Conservation (phyloP, 495 filamentous ascomycete genomes). For the Penicillium manginii region DNA sequence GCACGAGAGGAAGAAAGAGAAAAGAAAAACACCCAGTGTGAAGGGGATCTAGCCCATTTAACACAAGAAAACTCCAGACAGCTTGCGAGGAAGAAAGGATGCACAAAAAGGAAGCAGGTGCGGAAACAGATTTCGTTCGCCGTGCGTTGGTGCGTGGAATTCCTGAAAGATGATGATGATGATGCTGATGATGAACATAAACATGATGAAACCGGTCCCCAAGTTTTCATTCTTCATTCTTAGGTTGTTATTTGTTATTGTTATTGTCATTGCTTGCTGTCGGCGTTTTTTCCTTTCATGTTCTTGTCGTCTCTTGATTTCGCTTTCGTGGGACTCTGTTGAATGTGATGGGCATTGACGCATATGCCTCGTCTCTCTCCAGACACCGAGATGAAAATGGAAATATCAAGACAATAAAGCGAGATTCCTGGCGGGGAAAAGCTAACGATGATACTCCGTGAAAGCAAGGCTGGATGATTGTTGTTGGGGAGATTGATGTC, state of each 20-base stretch:
- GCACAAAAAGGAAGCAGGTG: background rate
- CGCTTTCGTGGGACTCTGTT: background rate
- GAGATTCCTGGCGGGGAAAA: background rate
- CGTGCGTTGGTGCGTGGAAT: conserved; percentile 16
- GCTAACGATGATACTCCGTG: background rate
- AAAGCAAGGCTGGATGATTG: conserved; percentile 4
- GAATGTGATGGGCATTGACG: background rate
- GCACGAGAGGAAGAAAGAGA: background rate
- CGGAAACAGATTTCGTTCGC: conserved; percentile 21
- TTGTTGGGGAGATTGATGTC: background rate
- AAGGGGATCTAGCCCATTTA: conserved; percentile 21
- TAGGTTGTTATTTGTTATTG: background rate
- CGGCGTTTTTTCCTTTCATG: no score
- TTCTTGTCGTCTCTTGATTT: background rate
- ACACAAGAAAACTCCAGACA: conserved; percentile 26
- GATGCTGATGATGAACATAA: no score
- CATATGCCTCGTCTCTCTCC: background rate
- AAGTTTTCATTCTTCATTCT: background rate
- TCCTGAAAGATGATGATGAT: conserved; percentile 17
- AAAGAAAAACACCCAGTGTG: conserved; percentile 8
- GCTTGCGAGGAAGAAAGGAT: conserved; percentile 1
- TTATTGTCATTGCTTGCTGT: background rate
- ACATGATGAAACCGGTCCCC: conserved; percentile 2
- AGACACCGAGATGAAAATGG: conserved; percentile 1
- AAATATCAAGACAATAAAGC: background rate